Conservation (phyloP, 805 yeast species). For the Cephaloascus fragrans region DNA sequence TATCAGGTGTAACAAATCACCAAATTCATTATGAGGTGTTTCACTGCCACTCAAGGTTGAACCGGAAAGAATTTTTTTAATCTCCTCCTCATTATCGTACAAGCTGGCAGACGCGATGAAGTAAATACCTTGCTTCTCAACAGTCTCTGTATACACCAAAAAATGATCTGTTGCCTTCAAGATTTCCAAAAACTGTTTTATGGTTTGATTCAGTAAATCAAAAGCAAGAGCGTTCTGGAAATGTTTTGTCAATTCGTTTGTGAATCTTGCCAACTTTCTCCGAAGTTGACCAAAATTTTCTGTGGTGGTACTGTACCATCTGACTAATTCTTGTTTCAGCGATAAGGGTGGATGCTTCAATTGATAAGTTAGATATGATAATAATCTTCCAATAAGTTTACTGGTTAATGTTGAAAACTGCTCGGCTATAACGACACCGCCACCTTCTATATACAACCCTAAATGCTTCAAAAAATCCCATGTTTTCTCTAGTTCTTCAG, state of each 20-base stretch:
- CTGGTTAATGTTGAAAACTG: constrained; percentile 60
- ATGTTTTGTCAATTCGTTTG: constrained; percentile 52
- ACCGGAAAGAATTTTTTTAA: constrained; percentile 26
- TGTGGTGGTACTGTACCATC: constrained; percentile 61
- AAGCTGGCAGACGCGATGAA: constrained; percentile 65
- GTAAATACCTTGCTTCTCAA: constrained; percentile 70
- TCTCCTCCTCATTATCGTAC: constrained; percentile 26
- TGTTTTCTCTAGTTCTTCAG: constrained; percentile 77
- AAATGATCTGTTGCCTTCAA: constrained; percentile 64
- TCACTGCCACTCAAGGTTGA: constrained; percentile 23
- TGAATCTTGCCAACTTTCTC: constrained; percentile 74
- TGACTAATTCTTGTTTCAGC: constrained; percentile 26
- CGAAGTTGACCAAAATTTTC: constrained; percentile 70
- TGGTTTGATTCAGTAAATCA: constrained; percentile 39
- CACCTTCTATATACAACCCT: constrained; percentile 72
- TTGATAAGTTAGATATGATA: constrained; percentile 64
- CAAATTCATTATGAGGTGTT: constrained; percentile 16
- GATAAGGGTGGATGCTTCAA: constrained; percentile 48
- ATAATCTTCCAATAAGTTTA: constrained; percentile 58
- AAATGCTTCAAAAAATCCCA: constrained; percentile 72
- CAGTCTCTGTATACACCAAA: constrained; percentile 60
- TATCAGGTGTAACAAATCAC: constrained; percentile 10
- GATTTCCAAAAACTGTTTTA: constrained; percentile 43
- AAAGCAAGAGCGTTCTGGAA: constrained; percentile 67
- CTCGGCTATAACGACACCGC: constrained; percentile 72